Conservation (phyloP, 2,329 filamentous ascomycete genomes). For the Penicillium oxalicum region DNA sequence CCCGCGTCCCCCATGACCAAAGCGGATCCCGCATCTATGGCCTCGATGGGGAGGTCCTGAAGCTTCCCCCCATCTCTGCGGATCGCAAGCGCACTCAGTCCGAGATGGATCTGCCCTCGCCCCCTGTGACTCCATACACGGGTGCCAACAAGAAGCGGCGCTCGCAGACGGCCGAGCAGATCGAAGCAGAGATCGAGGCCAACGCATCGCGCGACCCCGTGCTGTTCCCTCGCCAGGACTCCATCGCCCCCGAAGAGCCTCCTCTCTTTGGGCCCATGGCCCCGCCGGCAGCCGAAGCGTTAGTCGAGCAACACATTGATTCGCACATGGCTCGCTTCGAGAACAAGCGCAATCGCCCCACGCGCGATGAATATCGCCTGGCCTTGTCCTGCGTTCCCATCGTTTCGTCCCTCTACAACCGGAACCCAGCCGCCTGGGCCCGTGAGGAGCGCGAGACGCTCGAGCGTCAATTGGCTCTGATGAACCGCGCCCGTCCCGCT, state of each 20-base stretch:
- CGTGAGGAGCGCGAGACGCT: conserved; percentile 38
- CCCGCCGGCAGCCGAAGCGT: conserved; percentile 30
- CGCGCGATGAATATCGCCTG: conserved; percentile 40
- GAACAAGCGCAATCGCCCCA: conserved; percentile 39
- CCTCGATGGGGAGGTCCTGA: conserved; percentile 31
- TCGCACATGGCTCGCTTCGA: conserved; percentile 39
- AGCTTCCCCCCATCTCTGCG: conserved; percentile 37
- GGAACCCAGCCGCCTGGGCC: conserved; percentile 40
- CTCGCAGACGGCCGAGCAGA: conserved; percentile 29
- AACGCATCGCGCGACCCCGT: conserved; percentile 34
- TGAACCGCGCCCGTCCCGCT: conserved; percentile 33
- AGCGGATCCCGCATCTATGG: conserved; percentile 16
- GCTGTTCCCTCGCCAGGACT: conserved; percentile 38
- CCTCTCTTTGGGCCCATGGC: conserved; percentile 34
- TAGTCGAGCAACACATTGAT: conserved; percentile 40
- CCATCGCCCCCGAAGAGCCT: conserved; percentile 33
- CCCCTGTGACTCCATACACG: conserved; percentile 42
- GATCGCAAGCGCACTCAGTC: conserved; percentile 39
- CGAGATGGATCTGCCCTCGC: conserved; percentile 42
- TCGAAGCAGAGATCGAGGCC: conserved; percentile 25
- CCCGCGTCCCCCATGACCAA: conserved; percentile 25
- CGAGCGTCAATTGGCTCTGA: conserved; percentile 37
- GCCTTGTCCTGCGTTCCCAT: conserved; percentile 41
- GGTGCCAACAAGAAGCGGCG: conserved; percentile 35
- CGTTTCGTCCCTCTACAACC: conserved; percentile 40